Evolutionary conservation across 179 eudicot species (phyloP).

Genomic region (Pouteria campechiana): DNA sequence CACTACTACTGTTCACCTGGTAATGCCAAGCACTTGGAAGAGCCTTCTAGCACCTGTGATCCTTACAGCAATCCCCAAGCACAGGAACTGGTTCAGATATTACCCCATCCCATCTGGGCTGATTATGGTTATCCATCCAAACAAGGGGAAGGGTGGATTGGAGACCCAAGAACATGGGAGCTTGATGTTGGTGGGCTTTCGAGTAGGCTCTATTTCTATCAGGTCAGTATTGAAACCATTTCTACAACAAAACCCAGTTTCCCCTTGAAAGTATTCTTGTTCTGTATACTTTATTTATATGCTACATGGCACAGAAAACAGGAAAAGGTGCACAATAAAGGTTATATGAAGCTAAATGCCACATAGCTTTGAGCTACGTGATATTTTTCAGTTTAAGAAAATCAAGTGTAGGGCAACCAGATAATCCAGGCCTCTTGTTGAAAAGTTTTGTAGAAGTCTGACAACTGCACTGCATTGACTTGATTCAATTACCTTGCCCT

Average conservation of each 20-base stretch:
- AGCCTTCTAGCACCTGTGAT: constrained; percentile 38
- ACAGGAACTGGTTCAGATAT: constrained; percentile 54
- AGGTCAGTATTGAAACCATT: constrained; percentile 25
- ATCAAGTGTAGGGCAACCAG: too few species aligned
- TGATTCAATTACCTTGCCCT: too few species aligned
- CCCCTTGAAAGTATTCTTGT: neutral
- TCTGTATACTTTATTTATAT: too few species aligned
- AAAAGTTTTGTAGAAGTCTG: too few species aligned
- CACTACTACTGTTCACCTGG: constrained; percentile 73
- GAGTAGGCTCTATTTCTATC: constrained; percentile 56
- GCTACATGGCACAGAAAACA: too few species aligned
- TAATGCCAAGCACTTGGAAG: constrained; percentile 38
- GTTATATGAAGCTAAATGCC: too few species aligned
- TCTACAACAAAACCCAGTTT: too few species aligned
- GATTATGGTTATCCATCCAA: constrained; percentile 57
- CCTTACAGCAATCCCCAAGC: constrained; percentile 79
- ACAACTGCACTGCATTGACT: too few species aligned
- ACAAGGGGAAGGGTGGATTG: constrained; percentile 61
- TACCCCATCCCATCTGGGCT: constrained; percentile 68
- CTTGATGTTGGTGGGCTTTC: constrained; percentile 62
- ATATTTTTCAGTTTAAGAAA: too few species aligned
- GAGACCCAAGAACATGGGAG: constrained; percentile 55
- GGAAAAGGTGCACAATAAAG: too few species aligned
- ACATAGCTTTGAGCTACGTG: too few species aligned
- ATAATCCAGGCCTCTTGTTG: too few species aligned